A percentile compares a stretch with the other conserved stretches of the same genome.
Evolutionary conservation across 1,139 yeast genomes (phyloP).

Genomic region (Kazachstania sp.): DNA sequence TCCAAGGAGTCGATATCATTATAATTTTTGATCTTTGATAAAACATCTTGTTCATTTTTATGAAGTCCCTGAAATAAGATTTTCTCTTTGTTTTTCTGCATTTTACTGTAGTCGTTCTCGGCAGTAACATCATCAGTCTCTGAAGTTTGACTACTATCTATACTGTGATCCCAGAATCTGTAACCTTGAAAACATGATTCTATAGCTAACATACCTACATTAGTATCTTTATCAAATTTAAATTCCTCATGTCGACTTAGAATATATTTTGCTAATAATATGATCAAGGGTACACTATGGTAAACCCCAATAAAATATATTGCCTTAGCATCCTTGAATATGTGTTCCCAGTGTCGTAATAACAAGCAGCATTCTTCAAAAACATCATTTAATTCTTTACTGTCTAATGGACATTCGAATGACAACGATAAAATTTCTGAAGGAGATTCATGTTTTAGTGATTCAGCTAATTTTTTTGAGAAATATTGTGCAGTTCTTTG

Average conservation of each 20-base stretch:
- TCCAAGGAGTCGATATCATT: conserved; percentile 21
- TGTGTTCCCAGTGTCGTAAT: conserved; percentile 21
- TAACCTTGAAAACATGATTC: conserved; percentile 30
- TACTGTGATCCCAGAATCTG: conserved; percentile 31
- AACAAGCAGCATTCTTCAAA: conserved; percentile 20
- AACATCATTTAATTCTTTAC: conserved; percentile 14
- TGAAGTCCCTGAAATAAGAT: conserved; percentile 25
- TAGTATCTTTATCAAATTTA: conserved; percentile 11
- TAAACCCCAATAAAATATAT: conserved; percentile 26
- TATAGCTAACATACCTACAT: conserved; percentile 24
- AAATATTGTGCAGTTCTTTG: conserved; percentile 24
- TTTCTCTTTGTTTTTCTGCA: conserved; percentile 26
- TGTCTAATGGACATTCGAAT: conserved; percentile 25
- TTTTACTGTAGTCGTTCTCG: conserved; percentile 20
- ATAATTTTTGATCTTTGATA: conserved; percentile 20
- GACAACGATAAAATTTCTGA: conserved; percentile 19
- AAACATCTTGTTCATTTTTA: conserved; percentile 20
- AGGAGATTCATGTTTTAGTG: conserved; percentile 17
- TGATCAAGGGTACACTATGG: conserved; percentile 28
- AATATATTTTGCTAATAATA: conserved; percentile 19
- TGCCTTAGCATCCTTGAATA: conserved; percentile 21
- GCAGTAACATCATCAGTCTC: conserved; percentile 11
- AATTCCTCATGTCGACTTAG: conserved; percentile 12
- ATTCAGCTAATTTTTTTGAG: conserved; percentile 19
- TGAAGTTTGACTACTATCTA: conserved; percentile 11